phyloP scores from a whole-genome alignment of 331 rosid genomes.

The Quercus tomentella region DNA sequence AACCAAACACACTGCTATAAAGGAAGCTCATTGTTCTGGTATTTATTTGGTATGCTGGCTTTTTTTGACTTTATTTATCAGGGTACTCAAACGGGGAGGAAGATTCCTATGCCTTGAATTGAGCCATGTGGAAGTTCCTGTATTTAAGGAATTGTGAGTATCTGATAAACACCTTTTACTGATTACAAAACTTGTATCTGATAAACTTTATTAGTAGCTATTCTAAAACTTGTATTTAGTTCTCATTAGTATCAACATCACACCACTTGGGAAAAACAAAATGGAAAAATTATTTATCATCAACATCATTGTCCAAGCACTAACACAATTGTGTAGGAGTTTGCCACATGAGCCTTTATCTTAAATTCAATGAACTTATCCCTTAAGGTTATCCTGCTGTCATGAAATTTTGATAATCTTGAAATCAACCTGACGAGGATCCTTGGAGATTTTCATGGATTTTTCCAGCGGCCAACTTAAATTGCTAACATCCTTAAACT shows the following conservation, averaged over 20 bases:
- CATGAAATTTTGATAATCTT: not conserved
- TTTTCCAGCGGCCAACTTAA: not conserved
- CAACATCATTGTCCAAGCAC: not conserved
- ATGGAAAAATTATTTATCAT: not conserved
- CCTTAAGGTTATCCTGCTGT: not conserved
- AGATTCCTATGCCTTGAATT: conserved; percentile 96
- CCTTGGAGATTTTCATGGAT: not conserved
- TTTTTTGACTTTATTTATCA: conserved; percentile 28
- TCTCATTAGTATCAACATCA: not conserved
- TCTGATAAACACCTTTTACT: not conserved
- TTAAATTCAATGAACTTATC: not conserved
- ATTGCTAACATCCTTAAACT: not conserved
- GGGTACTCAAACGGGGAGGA: conserved; percentile 88
- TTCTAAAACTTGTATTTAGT: not conserved
- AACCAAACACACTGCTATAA: not conserved
- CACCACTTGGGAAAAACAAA: not conserved
- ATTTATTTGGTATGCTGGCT: not conserved
- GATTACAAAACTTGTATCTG: not conserved
- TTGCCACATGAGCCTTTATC: not conserved
- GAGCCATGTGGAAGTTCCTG: conserved; percentile 77
- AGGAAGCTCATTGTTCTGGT: not conserved
- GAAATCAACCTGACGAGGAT: not conserved
- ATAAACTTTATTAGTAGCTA: not conserved
- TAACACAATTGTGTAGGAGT: not conserved
- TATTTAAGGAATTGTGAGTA: conserved; percentile 86